A percentile compares a stretch with the other conserved stretches of the same genome.
Evolutionary conservation across 768 basidiomycete species (phyloP).

Genomic region (Tulasnella sp.): DNA sequence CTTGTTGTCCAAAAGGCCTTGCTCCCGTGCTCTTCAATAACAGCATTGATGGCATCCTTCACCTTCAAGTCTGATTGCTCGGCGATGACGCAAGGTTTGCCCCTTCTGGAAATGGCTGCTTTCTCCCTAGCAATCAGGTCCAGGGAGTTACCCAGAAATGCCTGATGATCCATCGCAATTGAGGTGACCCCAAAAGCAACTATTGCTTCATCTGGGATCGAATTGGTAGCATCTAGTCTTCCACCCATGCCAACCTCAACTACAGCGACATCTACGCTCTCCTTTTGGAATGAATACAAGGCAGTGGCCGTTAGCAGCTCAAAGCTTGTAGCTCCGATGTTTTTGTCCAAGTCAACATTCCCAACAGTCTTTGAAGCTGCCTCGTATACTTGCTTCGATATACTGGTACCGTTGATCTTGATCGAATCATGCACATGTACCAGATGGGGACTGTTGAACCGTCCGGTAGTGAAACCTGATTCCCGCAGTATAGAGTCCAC

Average conservation of each 20-base stretch:
- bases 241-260: constrained; percentile 96
- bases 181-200: constrained; percentile 70
- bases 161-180: constrained; percentile 89
- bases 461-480: constrained; percentile 49
- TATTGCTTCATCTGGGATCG: constrained; percentile 55
- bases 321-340: constrained; percentile 51
- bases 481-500: constrained; percentile 59
- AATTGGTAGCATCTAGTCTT: constrained; percentile 82
- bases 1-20: no score
- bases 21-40: constrained; percentile 34
- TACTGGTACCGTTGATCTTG: constrained; percentile 43
- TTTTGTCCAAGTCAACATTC: constrained; percentile 32
- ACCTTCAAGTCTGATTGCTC: constrained; percentile 39
- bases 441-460: constrained; percentile 91
- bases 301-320: constrained; percentile 79
- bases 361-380: constrained; percentile 37
- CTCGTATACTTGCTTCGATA: constrained; percentile 38
- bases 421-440: constrained; percentile 67
- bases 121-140: constrained; percentile 70
- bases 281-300: constrained; percentile 56
- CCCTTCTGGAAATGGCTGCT: constrained; percentile 57
- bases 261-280: constrained; percentile 64
- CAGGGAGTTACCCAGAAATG: constrained; percentile 69
- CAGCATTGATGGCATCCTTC: constrained; percentile 29
- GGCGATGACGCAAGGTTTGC: constrained; percentile 53